These are phyloP conservation scores for Astrocystis sublimbata DNA, from an alignment of 495 filamentous ascomycete genomes.

Conservation along the genomic window DNA sequence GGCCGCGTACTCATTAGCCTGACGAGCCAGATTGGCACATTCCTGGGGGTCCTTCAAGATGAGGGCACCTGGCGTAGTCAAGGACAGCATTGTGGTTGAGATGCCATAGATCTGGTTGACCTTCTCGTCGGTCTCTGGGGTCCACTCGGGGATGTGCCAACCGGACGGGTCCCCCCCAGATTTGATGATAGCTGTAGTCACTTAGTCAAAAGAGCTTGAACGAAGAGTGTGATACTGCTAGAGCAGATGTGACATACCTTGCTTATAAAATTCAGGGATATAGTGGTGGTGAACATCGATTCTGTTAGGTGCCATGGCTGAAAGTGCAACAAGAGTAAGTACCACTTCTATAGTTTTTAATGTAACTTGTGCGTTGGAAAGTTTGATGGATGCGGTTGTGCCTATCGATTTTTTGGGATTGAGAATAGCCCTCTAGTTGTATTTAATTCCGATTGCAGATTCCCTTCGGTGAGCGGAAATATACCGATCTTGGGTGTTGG, in stretches of 20 bases:
- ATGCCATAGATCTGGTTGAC: neutral
- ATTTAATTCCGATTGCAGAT: no score
- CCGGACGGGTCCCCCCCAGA: neutral
- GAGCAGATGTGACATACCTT: neutral
- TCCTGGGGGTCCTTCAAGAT: slow-evolving; percentile 15
- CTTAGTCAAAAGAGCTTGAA: neutral
- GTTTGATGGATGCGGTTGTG: no score
- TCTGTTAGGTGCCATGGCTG: no score
- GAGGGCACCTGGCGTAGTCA: neutral
- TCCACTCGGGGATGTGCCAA: neutral
- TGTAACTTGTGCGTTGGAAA: no score
- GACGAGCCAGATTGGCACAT: neutral
- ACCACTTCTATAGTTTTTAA: no score
- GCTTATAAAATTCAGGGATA: neutral
- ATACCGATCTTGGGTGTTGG: no score
- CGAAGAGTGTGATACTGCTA: neutral
- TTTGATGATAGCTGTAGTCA: neutral
- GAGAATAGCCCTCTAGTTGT: no score
- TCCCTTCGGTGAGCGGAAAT: no score
- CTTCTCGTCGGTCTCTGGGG: neutral
- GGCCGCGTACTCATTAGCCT: neutral
- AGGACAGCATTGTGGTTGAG: neutral
- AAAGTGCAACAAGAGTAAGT: no score
- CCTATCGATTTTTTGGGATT: no score
- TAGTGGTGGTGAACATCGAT: neutral